These are phyloP conservation scores for Cordia subcordata DNA, from an alignment of 257 asterid species.

Conservation along the genomic window DNA sequence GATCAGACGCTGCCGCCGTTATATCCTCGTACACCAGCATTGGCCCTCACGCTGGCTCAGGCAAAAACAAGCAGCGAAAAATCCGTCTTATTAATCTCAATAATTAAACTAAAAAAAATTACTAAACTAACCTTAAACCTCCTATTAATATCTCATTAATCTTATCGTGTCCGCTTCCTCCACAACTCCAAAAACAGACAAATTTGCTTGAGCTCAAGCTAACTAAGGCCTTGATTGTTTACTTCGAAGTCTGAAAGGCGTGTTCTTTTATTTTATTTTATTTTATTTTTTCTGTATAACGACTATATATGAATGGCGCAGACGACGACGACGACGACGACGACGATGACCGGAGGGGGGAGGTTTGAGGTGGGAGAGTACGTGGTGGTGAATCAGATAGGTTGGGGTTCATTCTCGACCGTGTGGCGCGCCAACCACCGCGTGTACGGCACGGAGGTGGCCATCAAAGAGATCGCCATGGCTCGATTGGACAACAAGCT, in stretches of 20 bases:
- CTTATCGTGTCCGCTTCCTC: neutral
- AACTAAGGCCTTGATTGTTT: too few species aligned
- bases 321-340: slow-evolving; percentile 78
- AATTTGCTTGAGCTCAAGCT: too few species aligned
- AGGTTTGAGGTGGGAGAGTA: slow-evolving; percentile 73
- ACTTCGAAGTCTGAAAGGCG: too few species aligned
- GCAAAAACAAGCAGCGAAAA: too few species aligned
- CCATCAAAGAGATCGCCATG: slow-evolving; percentile 74
- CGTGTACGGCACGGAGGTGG: slow-evolving; percentile 76
- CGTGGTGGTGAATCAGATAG: slow-evolving; percentile 64
- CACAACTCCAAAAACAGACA: too few species aligned
- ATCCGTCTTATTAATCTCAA: too few species aligned
- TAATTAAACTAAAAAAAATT: neutral
- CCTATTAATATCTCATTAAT: neutral
- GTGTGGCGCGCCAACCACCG: slow-evolving; percentile 96
- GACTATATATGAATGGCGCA: slow-evolving; percentile 83
- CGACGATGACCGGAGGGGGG: slow-evolving; percentile 39
- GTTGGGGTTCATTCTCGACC: slow-evolving; percentile 81
- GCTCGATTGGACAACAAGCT: slow-evolving; percentile 54
- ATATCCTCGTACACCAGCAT: too few species aligned
- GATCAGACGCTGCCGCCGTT: too few species aligned
- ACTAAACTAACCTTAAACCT: neutral
- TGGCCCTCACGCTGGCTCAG: too few species aligned
- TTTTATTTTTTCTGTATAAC: too few species aligned
- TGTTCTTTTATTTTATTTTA: too few species aligned